A percentile compares a stretch with the other conserved stretches of the same genome.
These are phyloP conservation scores for Dipodascopsis uninucleata DNA, from an alignment of 805 yeast species.

Conservation along the genomic window DNA sequence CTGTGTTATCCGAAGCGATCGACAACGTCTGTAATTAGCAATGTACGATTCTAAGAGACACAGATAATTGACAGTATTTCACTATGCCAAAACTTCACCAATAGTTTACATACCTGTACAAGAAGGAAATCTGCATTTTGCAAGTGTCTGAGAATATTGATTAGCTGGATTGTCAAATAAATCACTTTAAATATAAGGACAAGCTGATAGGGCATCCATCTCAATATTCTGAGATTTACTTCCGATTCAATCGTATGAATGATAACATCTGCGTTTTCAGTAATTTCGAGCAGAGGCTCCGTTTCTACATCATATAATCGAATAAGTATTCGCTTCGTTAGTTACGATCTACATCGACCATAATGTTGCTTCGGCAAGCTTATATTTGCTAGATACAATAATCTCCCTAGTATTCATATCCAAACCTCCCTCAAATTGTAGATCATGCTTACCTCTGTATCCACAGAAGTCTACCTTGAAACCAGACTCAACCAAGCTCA, in stretches of 20 bases:
- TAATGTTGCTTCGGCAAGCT: too few species aligned
- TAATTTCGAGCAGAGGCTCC: constrained; percentile 30
- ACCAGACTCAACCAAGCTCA: constrained; percentile 63
- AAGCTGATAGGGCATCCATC: constrained; percentile 48
- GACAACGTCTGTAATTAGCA: neutral
- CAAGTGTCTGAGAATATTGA: constrained; percentile 48
- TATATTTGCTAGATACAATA: too few species aligned
- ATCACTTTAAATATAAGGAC: constrained; percentile 60
- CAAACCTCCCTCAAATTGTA: constrained; percentile 19
- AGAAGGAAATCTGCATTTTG: constrained; percentile 65
- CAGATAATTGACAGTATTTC: too few species aligned
- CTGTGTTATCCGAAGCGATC: constrained; percentile 41
- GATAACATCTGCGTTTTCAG: constrained; percentile 30
- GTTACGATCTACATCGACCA: too few species aligned
- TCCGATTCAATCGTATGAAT: constrained; percentile 35
- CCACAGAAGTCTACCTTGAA: constrained; percentile 83
- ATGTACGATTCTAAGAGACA: too few species aligned
- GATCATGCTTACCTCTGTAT: constrained; percentile 45
- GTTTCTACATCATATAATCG: constrained; percentile 13
- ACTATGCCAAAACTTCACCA: too few species aligned
- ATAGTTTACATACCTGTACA: constrained; percentile 38
- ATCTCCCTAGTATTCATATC: too few species aligned
- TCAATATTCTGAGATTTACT: constrained; percentile 21
- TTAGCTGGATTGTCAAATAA: constrained; percentile 37
- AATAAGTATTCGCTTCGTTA: too few species aligned